Conservation (phyloP, 2,329 filamentous ascomycete species). For the Exophiala viscosa region DNA sequence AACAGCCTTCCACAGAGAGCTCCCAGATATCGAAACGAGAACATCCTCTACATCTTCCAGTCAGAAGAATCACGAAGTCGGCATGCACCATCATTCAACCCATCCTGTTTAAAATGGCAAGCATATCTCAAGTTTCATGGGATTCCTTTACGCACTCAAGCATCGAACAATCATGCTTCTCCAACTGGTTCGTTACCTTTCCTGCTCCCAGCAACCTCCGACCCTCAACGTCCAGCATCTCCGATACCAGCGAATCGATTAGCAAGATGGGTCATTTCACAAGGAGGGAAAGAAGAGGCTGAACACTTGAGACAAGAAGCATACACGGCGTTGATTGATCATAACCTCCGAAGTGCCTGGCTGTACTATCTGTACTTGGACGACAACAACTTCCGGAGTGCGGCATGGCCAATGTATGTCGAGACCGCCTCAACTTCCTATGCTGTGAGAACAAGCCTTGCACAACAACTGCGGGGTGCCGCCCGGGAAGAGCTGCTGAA, state of each 20-base stretch:
- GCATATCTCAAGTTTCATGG: constrained; percentile 76
- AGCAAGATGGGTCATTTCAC: constrained; percentile 58
- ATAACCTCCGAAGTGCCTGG: constrained; percentile 80
- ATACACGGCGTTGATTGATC: constrained; percentile 73
- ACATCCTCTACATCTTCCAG: constrained; percentile 74
- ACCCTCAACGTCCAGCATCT: constrained; percentile 28
- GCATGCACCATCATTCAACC: constrained; percentile 76
- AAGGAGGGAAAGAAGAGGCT: constrained; percentile 45
- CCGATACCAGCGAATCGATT: constrained; percentile 64
- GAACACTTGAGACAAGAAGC: constrained; percentile 62
- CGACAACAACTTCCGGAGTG: constrained; percentile 58
- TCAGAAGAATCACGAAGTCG: constrained; percentile 56
- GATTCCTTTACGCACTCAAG: constrained; percentile 61
- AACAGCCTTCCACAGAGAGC: constrained; percentile 69
- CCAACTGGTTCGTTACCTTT: constrained; percentile 86
- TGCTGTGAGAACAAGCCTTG: constrained; percentile 61
- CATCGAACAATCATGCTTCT: constrained; percentile 90
- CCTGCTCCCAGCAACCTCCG: constrained; percentile 56
- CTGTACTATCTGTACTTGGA: constrained; percentile 79
- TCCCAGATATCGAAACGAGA: constrained; percentile 45
- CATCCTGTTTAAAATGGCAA: constrained; percentile 95
- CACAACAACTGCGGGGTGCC: constrained; percentile 65
- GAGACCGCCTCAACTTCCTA: constrained; percentile 55
- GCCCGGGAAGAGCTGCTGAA: constrained; percentile 72
- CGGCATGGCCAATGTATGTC: constrained; percentile 72